Percentiles rank a stretch among this genome's conserved stretches.
These are phyloP conservation scores for Aureobasidium sp. DNA, from an alignment of 2,329 filamentous ascomycete genomes.

Conservation along the genomic window DNA sequence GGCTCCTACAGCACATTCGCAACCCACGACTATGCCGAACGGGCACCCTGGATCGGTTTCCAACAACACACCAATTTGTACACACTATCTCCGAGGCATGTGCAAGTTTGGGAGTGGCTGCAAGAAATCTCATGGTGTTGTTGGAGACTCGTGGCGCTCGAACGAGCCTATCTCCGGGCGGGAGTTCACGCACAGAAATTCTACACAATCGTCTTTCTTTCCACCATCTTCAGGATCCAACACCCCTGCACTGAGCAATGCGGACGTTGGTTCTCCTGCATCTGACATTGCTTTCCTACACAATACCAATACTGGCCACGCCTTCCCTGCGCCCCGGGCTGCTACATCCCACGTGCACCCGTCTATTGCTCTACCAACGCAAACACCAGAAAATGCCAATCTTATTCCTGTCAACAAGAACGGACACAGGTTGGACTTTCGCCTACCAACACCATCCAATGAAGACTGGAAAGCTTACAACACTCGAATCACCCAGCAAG, in stretches of 20 bases:
- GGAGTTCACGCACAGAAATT: background rate
- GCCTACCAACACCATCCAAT: slow-evolving; percentile 28
- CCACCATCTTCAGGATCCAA: background rate
- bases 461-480: slow-evolving; percentile 32
- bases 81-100: slow-evolving; percentile 13
- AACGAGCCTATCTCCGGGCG: background rate
- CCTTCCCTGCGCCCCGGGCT: background rate
- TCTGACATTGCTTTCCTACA: background rate
- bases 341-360: background rate
- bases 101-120: slow-evolving; percentile 26
- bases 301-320: background rate
- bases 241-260: background rate
- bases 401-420: slow-evolving; percentile 40
- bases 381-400: slow-evolving; percentile 18
- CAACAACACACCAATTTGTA: background rate
- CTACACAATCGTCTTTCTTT: background rate
- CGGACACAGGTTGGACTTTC: slow-evolving; percentile 39
- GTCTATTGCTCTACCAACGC: slow-evolving; percentile 15
- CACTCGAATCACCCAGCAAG: slow-evolving; percentile 24
- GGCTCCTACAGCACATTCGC: background rate
- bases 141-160: background rate
- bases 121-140: slow-evolving; percentile 18
- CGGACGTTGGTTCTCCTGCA: background rate
- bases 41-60: background rate
- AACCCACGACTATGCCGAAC: background rate